Evolutionary conservation across 345 rosid genomes (phyloP).

Genomic region (Pistacia atlantica): DNA sequence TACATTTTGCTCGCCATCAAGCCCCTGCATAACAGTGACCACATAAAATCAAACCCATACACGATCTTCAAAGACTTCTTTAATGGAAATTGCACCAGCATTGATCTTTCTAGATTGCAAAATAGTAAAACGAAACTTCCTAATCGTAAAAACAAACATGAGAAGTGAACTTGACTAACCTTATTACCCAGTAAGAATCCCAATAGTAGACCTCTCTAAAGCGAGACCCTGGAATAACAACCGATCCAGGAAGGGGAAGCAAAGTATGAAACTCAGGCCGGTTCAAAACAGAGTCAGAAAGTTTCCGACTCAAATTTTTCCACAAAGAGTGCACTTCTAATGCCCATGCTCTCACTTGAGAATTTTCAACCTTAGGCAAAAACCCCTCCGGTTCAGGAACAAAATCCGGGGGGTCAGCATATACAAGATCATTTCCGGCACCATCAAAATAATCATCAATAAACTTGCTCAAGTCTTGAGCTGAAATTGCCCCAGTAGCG

Average conservation of each 20-base stretch:
- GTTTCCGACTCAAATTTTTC: conserved; percentile 66
- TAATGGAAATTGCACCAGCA: not conserved
- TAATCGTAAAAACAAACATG: not conserved
- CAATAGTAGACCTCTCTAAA: conserved; percentile 91
- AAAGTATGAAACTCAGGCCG: conserved; percentile 69
- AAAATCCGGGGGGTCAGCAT: conserved; percentile 61
- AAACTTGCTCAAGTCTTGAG: conserved; percentile 32
- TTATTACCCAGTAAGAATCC: conserved; percentile 96
- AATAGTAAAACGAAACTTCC: not conserved
- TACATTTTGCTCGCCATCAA: conserved; percentile 86
- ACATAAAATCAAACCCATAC: not conserved
- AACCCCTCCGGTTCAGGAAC: conserved; percentile 63
- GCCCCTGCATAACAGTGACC: conserved; percentile 55
- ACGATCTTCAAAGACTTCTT: too few species aligned
- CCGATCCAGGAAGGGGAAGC: conserved; percentile 70
- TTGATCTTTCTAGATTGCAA: not conserved
- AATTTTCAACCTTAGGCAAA: conserved; percentile 67
- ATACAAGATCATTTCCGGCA: conserved; percentile 61
- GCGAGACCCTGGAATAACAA: conserved; percentile 80
- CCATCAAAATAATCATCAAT: conserved; percentile 38
- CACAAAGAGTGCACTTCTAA: conserved; percentile 77
- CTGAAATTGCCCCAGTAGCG: conserved; percentile 34
- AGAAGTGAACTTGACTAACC: conserved; percentile 35
- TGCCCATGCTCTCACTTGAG: conserved; percentile 75
- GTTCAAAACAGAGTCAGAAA: conserved; percentile 51